phyloP scores from a whole-genome alignment of 768 basidiomycete genomes.

The Floccularia luteovirens region DNA sequence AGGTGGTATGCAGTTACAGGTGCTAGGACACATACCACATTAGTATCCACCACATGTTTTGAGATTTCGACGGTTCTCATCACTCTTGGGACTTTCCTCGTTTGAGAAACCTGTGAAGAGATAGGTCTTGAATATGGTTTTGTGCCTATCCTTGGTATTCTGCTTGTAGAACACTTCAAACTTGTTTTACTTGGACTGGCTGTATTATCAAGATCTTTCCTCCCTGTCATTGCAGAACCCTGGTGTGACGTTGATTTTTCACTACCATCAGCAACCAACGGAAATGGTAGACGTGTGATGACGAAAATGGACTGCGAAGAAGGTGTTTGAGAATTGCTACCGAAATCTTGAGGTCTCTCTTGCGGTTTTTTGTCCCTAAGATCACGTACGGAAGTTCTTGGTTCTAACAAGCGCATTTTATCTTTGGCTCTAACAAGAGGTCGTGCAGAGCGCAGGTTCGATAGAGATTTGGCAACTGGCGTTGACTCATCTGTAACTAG shows the following conservation, averaged over 20 bases:
- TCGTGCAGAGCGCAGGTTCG: too few relatives aligned
- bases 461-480: too few relatives aligned
- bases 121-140: conserved; percentile 50
- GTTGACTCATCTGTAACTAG: conserved; percentile 22
- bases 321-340: too few relatives aligned
- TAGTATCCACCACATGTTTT: too few relatives aligned
- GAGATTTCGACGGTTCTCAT: conserved; percentile 13
- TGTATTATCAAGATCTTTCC: not conserved
- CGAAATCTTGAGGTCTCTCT: too few relatives aligned
- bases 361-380: too few relatives aligned
- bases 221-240: conserved; percentile 1
- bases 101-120: not conserved
- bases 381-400: too few relatives aligned
- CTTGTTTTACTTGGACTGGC: conserved; percentile 28
- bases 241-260: conserved; percentile 8
- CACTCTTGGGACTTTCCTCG: not conserved
- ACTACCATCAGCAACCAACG: conserved; percentile 16
- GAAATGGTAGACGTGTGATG: conserved; percentile 23
- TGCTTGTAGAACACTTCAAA: conserved; percentile 46
- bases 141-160: conserved; percentile 51
- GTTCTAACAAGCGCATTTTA: too few relatives aligned
- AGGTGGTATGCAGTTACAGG: too few relatives aligned
- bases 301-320: not conserved
- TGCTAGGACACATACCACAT: too few relatives aligned
- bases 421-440: too few relatives aligned